Evolutionary conservation across 83 land plant species (phyloP).

Genomic region (Diphasiastrum complanatum): DNA sequence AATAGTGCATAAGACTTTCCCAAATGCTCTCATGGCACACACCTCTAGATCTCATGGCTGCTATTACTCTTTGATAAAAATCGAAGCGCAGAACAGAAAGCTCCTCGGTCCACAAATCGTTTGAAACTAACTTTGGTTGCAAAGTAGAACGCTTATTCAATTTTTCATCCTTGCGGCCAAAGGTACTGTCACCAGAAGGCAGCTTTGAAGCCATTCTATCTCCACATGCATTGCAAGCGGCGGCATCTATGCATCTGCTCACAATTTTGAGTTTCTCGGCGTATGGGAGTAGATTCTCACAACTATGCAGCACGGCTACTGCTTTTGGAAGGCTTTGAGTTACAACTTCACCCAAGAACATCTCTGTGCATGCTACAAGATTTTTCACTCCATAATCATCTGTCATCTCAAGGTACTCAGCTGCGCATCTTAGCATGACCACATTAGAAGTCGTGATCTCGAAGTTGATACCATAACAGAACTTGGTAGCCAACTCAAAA

Average conservation of each 20-base stretch:
- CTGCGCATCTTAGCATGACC: conserved; percentile 47
- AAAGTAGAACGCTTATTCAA: conserved; percentile 17
- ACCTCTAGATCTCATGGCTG: conserved; percentile 58
- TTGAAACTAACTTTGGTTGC: conserved; percentile 42
- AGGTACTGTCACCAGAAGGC: conserved; percentile 15
- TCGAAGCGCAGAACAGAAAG: conserved; percentile 50
- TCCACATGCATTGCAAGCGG: conserved; percentile 37
- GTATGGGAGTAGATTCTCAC: conserved; percentile 38
- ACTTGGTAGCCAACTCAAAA: conserved; percentile 52
- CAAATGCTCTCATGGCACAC: conserved; percentile 46
- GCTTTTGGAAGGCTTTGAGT: conserved; percentile 41
- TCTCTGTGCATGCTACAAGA: conserved; percentile 40
- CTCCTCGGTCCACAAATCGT: conserved; percentile 78
- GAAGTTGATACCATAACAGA: conserved; percentile 62
- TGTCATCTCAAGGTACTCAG: conserved; percentile 71
- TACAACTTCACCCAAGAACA: conserved; percentile 50
- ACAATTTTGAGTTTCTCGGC: conserved; percentile 56
- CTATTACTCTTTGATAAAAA: conserved; percentile 47
- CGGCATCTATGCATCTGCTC: conserved; percentile 54
- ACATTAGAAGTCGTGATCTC: conserved; percentile 49
- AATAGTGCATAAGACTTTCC: conserved; percentile 56
- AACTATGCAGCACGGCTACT: conserved; percentile 39
- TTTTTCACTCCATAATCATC: conserved; percentile 54
- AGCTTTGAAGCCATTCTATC: too few species aligned
- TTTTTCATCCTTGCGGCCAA: neutral